Conservation (phyloP, 2,329 filamentous ascomycete genomes). For the Fusarium avenaceum region DNA sequence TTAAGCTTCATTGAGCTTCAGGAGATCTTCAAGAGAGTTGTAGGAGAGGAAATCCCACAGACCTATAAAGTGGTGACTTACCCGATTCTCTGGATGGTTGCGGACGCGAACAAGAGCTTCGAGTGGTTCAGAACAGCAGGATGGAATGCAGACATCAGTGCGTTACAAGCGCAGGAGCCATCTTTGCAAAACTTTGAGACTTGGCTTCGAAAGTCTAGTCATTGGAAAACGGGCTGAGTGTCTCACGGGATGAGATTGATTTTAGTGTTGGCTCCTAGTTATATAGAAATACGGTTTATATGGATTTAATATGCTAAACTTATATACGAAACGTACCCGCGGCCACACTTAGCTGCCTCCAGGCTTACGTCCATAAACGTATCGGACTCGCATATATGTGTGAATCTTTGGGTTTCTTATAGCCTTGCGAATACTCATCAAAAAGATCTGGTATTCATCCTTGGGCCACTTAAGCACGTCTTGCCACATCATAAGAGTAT, state of each 20-base stretch:
- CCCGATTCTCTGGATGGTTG: conserved; percentile 21
- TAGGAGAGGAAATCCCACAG: conserved; percentile 16
- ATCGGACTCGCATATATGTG: conserved; percentile 27
- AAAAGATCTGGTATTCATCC: conserved; percentile 32
- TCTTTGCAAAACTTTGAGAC: conserved; percentile 23
- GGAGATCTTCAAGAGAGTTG: background rate
- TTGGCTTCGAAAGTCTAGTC: conserved; percentile 43
- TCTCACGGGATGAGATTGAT: no score
- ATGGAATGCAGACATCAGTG: conserved; percentile 28
- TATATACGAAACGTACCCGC: no score
- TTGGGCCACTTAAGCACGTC: conserved; percentile 26
- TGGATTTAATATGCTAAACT: no score
- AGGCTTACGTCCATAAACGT: conserved; percentile 31
- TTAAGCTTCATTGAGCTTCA: conserved; percentile 21
- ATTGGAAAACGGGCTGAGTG: conserved; percentile 21
- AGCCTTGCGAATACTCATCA: conserved; percentile 15
- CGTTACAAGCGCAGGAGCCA: background rate
- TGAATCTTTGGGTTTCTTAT: conserved; percentile 29
- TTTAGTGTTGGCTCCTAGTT: no score
- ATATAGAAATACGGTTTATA: no score
- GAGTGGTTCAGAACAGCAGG: conserved; percentile 33
- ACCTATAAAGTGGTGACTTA: conserved; percentile 17
- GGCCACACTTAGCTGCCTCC: background rate
- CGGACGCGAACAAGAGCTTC: conserved; percentile 33
- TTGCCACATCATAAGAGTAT: conserved; percentile 26